Base-by-base conservation (phyloP, 495 filamentous ascomycete genomes). In the Penicillium verhagenii region DNA sequence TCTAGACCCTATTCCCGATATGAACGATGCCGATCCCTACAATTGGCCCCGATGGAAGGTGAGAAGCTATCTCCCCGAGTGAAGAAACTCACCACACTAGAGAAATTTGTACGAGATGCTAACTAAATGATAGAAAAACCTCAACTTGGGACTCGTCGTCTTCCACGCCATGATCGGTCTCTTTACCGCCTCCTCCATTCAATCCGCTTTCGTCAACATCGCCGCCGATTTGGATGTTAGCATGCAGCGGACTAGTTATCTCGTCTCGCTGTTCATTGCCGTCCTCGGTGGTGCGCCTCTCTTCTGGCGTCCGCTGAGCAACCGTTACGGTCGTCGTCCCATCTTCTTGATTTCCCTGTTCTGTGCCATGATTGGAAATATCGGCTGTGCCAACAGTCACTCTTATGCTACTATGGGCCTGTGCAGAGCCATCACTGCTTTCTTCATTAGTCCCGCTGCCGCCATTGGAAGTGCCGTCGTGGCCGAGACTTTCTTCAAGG, bases 151-250 rank as follows among this genome's bases (percentile, higher is more conserved):
- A 13, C 71, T 83, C 10, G 74, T 84, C 31, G 76, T 79, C 2
- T 81, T 83, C 61, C 79, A 85, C 51, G 80, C 80, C 13, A 74
- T 74, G 56, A 82, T 83, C 73, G 69, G 69, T 9, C 82, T 81
- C 2, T 82, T 81, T 62, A 81, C 68, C 19, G 81, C 82, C 0
- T 72, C 79, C 0, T 59, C 65, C 7, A 82, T 84, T 53, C 79
- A 78, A 35, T 78, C 79, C 1, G 80, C 78, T 16, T 84, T 78
- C 56, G 72, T 74, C 50, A 50, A 68, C 11, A 79, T 83, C 45
- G 68, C 78, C 14, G 62, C 65, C 4, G 79, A 81, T 24, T 61
- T 83, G 10, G 61, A 62, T 3, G 67, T 77, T 13, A 73, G 72
- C 26, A 56, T 84, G 31, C 76, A 76, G 50, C 58, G 66, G 13